Evolutionary conservation across 495 filamentous ascomycete genomes (phyloP), one percentile per base, ranked within the genome.

Genomic region (Penicillium bialowiezense): DNA sequence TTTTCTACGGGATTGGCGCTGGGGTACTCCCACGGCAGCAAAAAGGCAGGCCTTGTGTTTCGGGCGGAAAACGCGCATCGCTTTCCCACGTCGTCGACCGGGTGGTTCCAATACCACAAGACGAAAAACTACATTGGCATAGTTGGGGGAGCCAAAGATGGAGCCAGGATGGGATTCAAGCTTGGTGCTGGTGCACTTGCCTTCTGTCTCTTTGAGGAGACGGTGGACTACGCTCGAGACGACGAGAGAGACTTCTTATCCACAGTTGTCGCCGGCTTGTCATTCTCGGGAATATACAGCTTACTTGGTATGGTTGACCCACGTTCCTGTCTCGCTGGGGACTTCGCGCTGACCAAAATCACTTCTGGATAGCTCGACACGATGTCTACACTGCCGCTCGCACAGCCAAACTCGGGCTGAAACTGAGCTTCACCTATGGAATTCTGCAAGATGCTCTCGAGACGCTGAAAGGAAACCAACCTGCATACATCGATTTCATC

Each of bases 51-150:
- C 28, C 75, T 95, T 32, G 82, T 84, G 40, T 98, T 97, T 69
- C 87, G 92, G 42, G 93, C 93, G 44, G 88, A 98, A 70, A 95
- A 98, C 60, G 88, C 93, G 17, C 93, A 98, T 71, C 84, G 91
- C 56, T 81, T 95, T 37, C 93, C 93, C 17, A 82, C 72, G 5
- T 80, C 81, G n/a, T 81, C 85, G 18, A 80, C 80, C 7, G 93
- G 90, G 23, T 98, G 93, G 93, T 98, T 90, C 63, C 81, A 97
- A 21, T 98, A 98, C 64, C 95, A 97, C 69, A 97, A 96, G 69
- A 89, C 82, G 58, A 97, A 97, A 71, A 97, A 96, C 64, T 97
- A 97, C 71, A 80, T 88, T 48, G 70, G 84, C 5, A 78, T 85
- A 40, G 76, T 84, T 9, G 89, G 87, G 2, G 93, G 85, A 0